Evolutionary conservation across 1,284 basidiomycete species (phyloP).

Genomic region (Tilletia indica): DNA sequence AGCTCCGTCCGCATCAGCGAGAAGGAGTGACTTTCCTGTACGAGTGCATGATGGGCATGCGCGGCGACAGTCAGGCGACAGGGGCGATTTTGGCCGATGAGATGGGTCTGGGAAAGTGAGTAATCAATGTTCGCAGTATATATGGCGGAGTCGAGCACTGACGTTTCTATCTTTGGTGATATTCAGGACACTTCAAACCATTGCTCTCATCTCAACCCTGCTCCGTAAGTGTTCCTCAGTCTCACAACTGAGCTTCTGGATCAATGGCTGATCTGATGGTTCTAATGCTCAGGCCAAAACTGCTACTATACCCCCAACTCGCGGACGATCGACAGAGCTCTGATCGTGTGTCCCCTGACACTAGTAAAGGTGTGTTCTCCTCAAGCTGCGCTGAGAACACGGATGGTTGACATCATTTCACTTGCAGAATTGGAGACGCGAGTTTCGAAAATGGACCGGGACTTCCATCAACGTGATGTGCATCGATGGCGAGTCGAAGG

Average conservation of each 20-base stretch:
- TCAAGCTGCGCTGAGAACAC: background rate
- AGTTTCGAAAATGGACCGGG: constrained; percentile 83
- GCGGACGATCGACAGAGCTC: constrained; percentile 42
- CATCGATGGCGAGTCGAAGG: constrained; percentile 65
- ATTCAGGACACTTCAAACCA: constrained; percentile 49
- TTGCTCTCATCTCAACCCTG: constrained; percentile 48
- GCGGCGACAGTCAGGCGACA: constrained; percentile 72
- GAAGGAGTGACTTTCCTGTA: constrained; percentile 99
- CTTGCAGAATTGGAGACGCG: constrained; percentile 80
- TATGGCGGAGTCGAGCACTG: background rate
- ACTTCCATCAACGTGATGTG: constrained; percentile 75
- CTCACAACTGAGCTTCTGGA: background rate
- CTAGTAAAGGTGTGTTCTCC: constrained; percentile 69
- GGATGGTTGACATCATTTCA: background rate
- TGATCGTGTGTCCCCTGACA: constrained; percentile 89
- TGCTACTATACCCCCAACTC: constrained; percentile 47
- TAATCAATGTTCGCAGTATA: constrained; percentile 13
- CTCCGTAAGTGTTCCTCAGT: constrained; percentile 33
- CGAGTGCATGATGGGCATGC: constrained; percentile 87
- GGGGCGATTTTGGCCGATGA: constrained; percentile 99
- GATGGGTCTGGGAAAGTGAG: constrained; percentile 67
- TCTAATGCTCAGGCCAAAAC: constrained; percentile 21
- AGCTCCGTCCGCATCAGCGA: constrained; percentile 92
- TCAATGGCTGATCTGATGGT: background rate
- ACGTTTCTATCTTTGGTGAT: background rate